A percentile compares a stretch with the other conserved stretches of the same genome.
Conservation (phyloP, 2,329 filamentous ascomycete genomes). For the Monilinia fructigena region DNA sequence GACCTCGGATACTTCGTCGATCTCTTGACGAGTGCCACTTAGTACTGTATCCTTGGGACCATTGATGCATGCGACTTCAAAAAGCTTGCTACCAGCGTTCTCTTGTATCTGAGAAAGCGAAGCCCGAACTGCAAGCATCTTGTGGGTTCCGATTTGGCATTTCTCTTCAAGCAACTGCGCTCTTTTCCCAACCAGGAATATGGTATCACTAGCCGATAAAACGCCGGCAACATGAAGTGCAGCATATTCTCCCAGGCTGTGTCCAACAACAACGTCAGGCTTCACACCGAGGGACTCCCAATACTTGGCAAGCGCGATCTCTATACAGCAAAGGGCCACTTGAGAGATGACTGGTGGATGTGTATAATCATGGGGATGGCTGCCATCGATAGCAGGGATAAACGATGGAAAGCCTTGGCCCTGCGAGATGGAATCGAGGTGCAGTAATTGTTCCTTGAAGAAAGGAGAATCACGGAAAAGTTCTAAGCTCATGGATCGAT, state of each 20-base stretch:
- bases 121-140: constrained; percentile 13
- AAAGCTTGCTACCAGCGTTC: neutral
- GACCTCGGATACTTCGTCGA: neutral
- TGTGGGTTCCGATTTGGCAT: neutral
- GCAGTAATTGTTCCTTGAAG: constrained; percentile 2
- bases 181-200: constrained; percentile 1
- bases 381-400: neutral
- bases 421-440: neutral
- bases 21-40: constrained; percentile 1
- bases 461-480: neutral
- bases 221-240: constrained; percentile 8
- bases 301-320: constrained; percentile 7
- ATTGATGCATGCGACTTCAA: constrained; percentile 15
- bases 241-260: constrained; percentile 17
- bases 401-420: constrained; percentile 8
- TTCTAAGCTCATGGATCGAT: constrained; percentile 1
- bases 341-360: neutral
- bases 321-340: neutral
- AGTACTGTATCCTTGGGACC: constrained; percentile 2
- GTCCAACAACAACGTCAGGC: neutral
- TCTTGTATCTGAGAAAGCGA: neutral
- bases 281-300: constrained; percentile 5
- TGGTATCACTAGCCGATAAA: neutral
- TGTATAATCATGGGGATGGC: neutral
- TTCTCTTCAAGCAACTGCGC: neutral